Percentiles rank a stretch among this genome's conserved stretches.
These are phyloP conservation scores for Sporobolus alterniflorus DNA, from an alignment of 202 grass and related monocot genomes.

Conservation along the genomic window DNA sequence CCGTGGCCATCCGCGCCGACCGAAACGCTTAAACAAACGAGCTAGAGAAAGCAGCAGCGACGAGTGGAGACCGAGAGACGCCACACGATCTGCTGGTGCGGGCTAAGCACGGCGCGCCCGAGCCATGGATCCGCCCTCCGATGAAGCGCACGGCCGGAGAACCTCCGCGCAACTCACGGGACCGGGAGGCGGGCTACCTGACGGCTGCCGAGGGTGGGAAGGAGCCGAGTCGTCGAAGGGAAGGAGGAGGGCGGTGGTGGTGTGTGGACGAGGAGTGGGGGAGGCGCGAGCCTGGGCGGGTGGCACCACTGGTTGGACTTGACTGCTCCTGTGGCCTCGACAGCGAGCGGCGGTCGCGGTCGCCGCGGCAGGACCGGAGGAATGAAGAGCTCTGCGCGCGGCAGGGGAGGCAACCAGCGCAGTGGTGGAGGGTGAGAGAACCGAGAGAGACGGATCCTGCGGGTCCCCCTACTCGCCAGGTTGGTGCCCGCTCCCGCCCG, in stretches of 20 bases:
- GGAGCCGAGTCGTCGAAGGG: constrained; percentile 3
- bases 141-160: neutral
- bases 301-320: neutral
- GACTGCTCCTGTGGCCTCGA: constrained; percentile 2
- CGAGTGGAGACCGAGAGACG: neutral
- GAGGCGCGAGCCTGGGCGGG: constrained; percentile 23
- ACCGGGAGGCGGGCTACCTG: neutral
- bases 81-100: neutral
- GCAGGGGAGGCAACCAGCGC: constrained; percentile 26
- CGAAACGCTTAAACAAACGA: neutral
- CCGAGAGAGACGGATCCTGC: constrained; percentile 7
- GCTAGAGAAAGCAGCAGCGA: neutral
- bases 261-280: constrained; percentile 18
- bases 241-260: neutral
- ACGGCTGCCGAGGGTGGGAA: neutral
- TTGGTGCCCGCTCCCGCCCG: neutral
- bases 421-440: neutral
- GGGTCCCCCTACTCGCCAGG: neutral
- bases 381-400: constrained; percentile 13
- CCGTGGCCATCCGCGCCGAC: constrained; percentile 4
- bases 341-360: constrained; percentile 56
- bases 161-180: neutral
- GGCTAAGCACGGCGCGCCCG: neutral
- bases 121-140: constrained; percentile 37
- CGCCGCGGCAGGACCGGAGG: constrained; percentile 7